Evolutionary conservation across 305 asterid species (phyloP), one percentile per base, ranked within the genome.

Genomic region (Euphrasia arctica): DNA sequence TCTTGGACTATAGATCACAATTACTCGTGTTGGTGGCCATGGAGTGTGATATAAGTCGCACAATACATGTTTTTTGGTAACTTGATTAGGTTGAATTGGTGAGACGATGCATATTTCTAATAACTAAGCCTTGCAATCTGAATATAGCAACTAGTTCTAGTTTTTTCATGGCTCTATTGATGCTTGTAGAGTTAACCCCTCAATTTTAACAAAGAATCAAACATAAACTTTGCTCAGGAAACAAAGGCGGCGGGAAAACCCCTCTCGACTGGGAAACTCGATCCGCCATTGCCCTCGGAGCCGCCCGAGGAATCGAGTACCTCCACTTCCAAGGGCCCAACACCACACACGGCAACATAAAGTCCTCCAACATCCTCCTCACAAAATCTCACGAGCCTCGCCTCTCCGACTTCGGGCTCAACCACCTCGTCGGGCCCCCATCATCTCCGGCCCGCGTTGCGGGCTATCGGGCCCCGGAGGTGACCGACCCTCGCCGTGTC

Each of bases 231-330:
- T 9, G 5, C 10, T 45, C 62, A 89, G 96, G 96, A 70, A 87
- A 79, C 78, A 82, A 68, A 71, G 92, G 87, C 18, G 76, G 72
- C 4, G 78, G 87, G 27, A 65, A 89, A 68, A 81, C 90, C 29
- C 90, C 95, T 0, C 52, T 89, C 41, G 86, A 78, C 68, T 89
- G 89, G 95, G 96, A 89, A 56, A 79, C 89, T 3, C 65, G 96
- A 50, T 78, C 83, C 0, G 34, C 68, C 6, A 82, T 89, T 39
- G 89, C 92, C 41, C 82, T 78, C 0, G 83, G 88, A n/a, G 87
- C 87, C 9, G 89, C 95, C 12, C 76, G 70, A 0, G 95, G 95
- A 4, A 74, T 89, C 57, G 25, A 82, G 2, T 78, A 82, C 74
- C 78, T 89, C 15, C 96, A 89, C 32, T 67, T 88, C 4, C 95